Evolutionary conservation across 139 green algal species (phyloP).

Genomic region (Gonium pectorale): DNA sequence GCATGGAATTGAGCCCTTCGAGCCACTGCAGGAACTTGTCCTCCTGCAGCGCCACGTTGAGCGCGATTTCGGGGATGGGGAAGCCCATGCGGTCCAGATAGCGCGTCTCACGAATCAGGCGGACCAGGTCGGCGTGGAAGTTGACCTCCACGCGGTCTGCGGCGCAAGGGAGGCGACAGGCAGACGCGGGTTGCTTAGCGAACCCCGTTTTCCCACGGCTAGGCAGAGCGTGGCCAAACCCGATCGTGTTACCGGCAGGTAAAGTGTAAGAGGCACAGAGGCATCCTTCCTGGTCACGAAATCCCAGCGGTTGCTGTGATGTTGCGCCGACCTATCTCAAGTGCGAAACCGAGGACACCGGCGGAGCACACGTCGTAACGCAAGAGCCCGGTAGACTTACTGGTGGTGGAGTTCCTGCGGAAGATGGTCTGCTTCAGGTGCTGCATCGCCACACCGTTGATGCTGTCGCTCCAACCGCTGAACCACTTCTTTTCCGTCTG

Average conservation of each 20-base stretch:
- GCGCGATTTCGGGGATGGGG: slow-evolving; percentile 82
- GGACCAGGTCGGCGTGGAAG: slow-evolving; percentile 80
- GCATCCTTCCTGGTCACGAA: no score
- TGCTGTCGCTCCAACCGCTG: slow-evolving; percentile 76
- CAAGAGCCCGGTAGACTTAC: no score
- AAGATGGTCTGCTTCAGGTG: slow-evolving; percentile 88
- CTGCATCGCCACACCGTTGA: slow-evolving; percentile 73
- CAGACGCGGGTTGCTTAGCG: no score
- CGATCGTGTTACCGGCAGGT: no score
- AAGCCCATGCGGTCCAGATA: slow-evolving; percentile 94
- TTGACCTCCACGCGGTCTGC: slow-evolving; percentile 77
- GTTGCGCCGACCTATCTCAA: no score
- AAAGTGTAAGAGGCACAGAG: no score
- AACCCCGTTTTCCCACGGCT: no score
- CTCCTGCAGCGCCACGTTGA: slow-evolving; percentile 88
- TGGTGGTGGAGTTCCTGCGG: slow-evolving; percentile 54
- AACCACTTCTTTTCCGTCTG: slow-evolving; percentile 89
- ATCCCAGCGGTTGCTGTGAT: no score
- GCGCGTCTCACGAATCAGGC: slow-evolving; percentile 85
- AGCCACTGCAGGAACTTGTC: slow-evolving; percentile 80
- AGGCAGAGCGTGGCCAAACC: no score
- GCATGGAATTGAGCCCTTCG: slow-evolving; percentile 83
- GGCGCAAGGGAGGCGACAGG: not conserved
- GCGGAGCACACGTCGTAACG: no score
- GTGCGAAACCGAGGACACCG: no score